phyloP scores from a whole-genome alignment of 2,329 filamentous ascomycete species.

The Fusarium sublunatum region DNA sequence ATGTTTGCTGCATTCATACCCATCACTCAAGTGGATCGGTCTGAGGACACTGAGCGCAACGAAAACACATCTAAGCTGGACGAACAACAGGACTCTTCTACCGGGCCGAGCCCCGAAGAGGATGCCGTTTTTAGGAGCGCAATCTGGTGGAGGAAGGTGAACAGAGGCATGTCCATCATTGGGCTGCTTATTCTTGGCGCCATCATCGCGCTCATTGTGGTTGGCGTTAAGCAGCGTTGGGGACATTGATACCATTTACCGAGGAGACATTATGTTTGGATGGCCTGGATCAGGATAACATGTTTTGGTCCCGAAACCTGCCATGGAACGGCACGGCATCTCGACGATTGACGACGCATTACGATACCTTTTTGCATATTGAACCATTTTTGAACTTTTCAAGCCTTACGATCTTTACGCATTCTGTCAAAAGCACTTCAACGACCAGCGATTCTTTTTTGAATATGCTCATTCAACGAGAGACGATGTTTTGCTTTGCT shows the following conservation, averaged over 20 bases:
- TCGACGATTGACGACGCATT: conserved; percentile 45
- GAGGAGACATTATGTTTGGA: conserved; percentile 36
- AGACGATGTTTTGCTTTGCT: conserved; percentile 38
- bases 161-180: conserved; percentile 67
- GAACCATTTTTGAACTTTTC: conserved; percentile 24
- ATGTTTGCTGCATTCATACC: conserved; percentile 81
- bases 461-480: conserved; percentile 34
- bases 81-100: conserved; percentile 51
- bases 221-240: conserved; percentile 65
- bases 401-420: conserved; percentile 41
- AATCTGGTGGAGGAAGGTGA: conserved; percentile 70
- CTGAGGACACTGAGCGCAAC: conserved; percentile 62
- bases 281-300: conserved; percentile 17
- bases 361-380: conserved; percentile 40
- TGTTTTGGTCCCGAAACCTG: conserved; percentile 13
- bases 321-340: conserved; percentile 38
- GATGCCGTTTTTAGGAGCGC: conserved; percentile 64
- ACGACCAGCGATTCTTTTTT: conserved; percentile 43
- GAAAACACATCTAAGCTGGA: conserved; percentile 56
- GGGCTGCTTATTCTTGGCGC: conserved; percentile 66
- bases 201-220: conserved; percentile 62
- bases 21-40: conserved; percentile 68
- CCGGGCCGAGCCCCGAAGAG: conserved; percentile 52
- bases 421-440: conserved; percentile 29
- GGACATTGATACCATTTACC: conserved; percentile 38